Evolutionary conservation across 2,329 filamentous ascomycete species (phyloP), one percentile per base, ranked within the genome.

Genomic region (Neoascochyta sp.): DNA sequence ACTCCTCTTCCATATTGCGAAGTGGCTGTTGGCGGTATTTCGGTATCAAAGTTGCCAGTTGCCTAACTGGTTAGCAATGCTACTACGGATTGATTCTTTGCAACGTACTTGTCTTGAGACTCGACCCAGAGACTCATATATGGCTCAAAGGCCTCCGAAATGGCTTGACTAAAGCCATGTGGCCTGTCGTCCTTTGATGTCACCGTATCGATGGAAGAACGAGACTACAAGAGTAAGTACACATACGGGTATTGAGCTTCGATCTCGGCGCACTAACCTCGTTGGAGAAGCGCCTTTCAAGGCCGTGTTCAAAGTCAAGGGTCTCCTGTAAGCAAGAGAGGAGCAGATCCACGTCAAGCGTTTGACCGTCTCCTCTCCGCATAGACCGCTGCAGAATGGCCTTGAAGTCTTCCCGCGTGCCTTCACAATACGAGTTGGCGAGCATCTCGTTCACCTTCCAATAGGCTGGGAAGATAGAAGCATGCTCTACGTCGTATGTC

Each of bases 81-180:
- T 1, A 9, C 12, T 6, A 32, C 17, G 8, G 13, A 22, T 7
- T 13, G 15, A 17, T 9, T 16, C 6, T 34, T 14, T 14, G 20
- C 11, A 11, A 52, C 58, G 23, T 60, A 66, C 62, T 81, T 90
- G 63, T 95, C 90, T 63, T 96, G 92, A 7, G 87, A 90, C 38
- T 96, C 90, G 2, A 98, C 88, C 92, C 92, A 98, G 4, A 98
- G 69, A 57, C 87, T 95, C 44, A 98, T 74, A 61, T 96, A 98
- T 1, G 92, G 92, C 64, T 96, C 92, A 54, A 98, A 98, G 1
- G 92, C 92, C 41, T 93, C 87, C 0, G 92, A 96, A 39, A 98
- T 95, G 4, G 86, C 82, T 33, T 94, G 87, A 32, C 86, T 83
- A 60, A 95, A 95, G 32, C 78, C 81, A 12, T 85, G 80, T 0